Base-by-base conservation (phyloP, 371 early-diverging fungal species). In the Mucor sp. region DNA sequence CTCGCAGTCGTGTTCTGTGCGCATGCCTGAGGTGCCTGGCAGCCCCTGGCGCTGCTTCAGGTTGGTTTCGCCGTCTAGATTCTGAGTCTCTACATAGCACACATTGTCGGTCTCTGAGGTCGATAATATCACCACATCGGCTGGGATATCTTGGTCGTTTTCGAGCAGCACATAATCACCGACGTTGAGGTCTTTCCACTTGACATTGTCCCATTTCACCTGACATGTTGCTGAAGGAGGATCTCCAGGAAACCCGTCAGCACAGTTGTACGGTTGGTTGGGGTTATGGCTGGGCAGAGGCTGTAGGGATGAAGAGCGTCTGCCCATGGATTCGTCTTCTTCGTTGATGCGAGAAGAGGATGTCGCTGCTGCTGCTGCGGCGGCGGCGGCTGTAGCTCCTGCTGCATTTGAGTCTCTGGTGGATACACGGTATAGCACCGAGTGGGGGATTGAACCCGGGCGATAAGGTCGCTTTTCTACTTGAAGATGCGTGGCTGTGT, bases 101-200 rank as follows among this genome's bases (percentile, higher is more conserved):
- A 90, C 68, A 6, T 83, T 84, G 55, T 84, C 87, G 1, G 71
- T 75, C 65, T 93, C 90, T 14, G 89, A 85, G 1, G 90, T 87
- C 1, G 90, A 85, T 6, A 94, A 67, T n/a, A 93, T 82, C 0
- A 90, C 70, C 5, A 91, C 73, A 75, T 97, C 95, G 17, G 94
- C 94, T 2, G 99, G 99, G 0, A 99, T 89, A 69, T 93, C 84
- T 37, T 98, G 92, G 72, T 98, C 89, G 68, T 96, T 93, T 25
- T 87, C 72, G 21, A 99, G 75, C 64, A 89, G 79, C 12, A 99
- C 79, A 64, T 98, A 80, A 66, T 99, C 99, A 33, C 99, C 99
- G 2, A 95, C 95, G 60, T 87, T 86, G 37, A 99, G 77, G 61
- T 92, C 89, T 68, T 91, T 88, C 97, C 98, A 97, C 63, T 72